phyloP scores from a whole-genome alignment of 352 stramenopile species.

The Halophytophthora polymorphica region DNA sequence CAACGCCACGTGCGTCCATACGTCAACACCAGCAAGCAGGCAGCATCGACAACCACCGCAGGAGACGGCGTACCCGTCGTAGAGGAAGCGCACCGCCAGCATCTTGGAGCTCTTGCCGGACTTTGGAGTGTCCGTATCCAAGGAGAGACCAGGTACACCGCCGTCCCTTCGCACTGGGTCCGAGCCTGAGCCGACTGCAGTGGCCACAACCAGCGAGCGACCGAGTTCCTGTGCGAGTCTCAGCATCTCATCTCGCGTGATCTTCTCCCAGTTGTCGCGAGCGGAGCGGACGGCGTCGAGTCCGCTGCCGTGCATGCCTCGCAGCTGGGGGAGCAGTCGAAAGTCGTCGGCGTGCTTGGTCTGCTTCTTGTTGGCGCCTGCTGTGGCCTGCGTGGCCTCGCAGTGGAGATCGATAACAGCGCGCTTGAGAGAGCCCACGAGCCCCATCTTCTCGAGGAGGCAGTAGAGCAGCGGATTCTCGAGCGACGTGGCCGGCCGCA shows the following conservation, averaged over 20 bases:
- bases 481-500: constrained; percentile 6
- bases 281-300: constrained; percentile 48
- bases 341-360: constrained; percentile 21
- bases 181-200: not conserved
- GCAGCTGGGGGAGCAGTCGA: constrained; percentile 19
- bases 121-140: constrained; percentile 12
- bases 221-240: constrained; percentile 44
- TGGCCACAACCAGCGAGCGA: constrained; percentile 29
- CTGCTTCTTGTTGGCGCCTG: constrained; percentile 21
- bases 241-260: constrained; percentile 70
- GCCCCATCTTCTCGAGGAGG: constrained; percentile 55
- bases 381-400: constrained; percentile 22
- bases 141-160: not conserved
- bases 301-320: constrained; percentile 19
- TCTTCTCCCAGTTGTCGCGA: constrained; percentile 50
- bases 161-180: constrained; percentile 3
- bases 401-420: constrained; percentile 60
- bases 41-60: not conserved
- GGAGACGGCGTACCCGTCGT: constrained; percentile 40
- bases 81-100: constrained; percentile 47
- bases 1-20: not conserved
- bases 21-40: not conserved
- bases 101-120: constrained; percentile 14
- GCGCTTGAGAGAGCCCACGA: constrained; percentile 52
- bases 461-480: constrained; percentile 38